Evolutionary conservation across 805 yeast genomes (phyloP).

Genomic region (Kazachstania psychrophila): DNA sequence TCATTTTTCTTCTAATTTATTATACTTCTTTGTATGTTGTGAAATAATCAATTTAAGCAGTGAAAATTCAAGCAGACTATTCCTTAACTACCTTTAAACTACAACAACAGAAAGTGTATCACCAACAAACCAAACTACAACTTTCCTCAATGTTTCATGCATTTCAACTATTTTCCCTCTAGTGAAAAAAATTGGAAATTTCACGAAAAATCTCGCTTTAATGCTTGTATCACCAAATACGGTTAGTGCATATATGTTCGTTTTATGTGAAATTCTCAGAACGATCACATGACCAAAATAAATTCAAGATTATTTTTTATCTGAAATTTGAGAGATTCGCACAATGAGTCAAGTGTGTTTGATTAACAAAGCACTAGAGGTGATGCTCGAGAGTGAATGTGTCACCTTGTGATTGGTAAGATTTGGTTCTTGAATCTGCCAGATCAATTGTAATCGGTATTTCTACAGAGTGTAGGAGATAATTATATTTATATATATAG

Average conservation of each 20-base stretch:
- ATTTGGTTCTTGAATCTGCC: too few relatives aligned
- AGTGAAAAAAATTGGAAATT: slow-evolving; percentile 1
- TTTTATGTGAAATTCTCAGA: slow-evolving; percentile 3
- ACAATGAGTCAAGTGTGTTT: too few relatives aligned
- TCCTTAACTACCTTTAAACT: slow-evolving; percentile 29
- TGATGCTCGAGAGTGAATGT: too few relatives aligned
- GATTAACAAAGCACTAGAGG: too few relatives aligned
- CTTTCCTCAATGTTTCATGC: background rate
- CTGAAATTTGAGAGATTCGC: too few relatives aligned
- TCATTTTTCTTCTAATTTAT: slow-evolving; percentile 38
- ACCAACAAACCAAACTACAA: too few relatives aligned
- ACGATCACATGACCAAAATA: too few relatives aligned
- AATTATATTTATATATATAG: too few relatives aligned
- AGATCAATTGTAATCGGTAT: too few relatives aligned
- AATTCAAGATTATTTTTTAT: background rate
- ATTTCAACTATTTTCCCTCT: too few relatives aligned
- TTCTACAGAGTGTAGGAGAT: too few relatives aligned
- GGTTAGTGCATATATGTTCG: slow-evolving; percentile 12
- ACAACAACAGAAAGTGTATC: slow-evolving; percentile 5
- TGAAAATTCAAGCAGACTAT: slow-evolving; percentile 32
- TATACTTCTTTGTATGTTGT: slow-evolving; percentile 12
- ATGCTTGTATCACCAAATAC: slow-evolving; percentile 14
- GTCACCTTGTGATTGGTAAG: too few relatives aligned
- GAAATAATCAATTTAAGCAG: slow-evolving; percentile 33
- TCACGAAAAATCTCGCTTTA: slow-evolving; percentile 2